phyloP scores from a whole-genome alignment of 2,329 filamentous ascomycete species.

The Teratosphaeria nubilosa region DNA sequence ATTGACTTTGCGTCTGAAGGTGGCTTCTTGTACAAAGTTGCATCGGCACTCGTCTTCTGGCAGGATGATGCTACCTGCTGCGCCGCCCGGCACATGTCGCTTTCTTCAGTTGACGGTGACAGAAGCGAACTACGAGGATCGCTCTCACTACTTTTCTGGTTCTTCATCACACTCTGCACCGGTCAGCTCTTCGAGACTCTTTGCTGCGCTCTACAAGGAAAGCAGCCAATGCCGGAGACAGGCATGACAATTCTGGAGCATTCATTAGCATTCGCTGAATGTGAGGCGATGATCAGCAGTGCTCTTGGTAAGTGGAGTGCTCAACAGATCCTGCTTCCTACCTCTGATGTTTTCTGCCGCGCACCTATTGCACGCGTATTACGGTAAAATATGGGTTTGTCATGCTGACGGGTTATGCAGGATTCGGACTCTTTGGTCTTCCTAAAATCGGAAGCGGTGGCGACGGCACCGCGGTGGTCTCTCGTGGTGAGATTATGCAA shows the following conservation, averaged over 20 bases:
- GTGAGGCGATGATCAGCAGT: conserved; percentile 75
- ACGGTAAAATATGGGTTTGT: not conserved
- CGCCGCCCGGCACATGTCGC: conserved; percentile 61
- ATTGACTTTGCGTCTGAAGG: conserved; percentile 40
- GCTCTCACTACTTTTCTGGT: conserved; percentile 62
- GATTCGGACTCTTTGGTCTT: conserved; percentile 57
- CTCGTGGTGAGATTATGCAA: conserved; percentile 48
- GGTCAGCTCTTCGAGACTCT: conserved; percentile 86
- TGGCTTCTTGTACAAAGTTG: conserved; percentile 60
- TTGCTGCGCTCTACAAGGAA: conserved; percentile 77
- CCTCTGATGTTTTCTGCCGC: not conserved
- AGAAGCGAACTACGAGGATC: conserved; percentile 59
- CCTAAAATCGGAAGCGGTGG: conserved; percentile 28
- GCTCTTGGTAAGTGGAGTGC: conserved; percentile 46
- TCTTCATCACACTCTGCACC: conserved; percentile 57
- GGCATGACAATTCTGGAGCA: conserved; percentile 97
- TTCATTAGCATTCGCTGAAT: conserved; percentile 89
- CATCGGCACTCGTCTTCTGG: conserved; percentile 62
- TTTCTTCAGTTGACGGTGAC: conserved; percentile 36
- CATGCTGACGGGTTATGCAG: not conserved
- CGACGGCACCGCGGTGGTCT: conserved; percentile 15
- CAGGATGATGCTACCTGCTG: conserved; percentile 68
- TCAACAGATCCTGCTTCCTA: not conserved
- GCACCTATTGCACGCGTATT: not conserved
- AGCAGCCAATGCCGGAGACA: conserved; percentile 69